A percentile compares a stretch with the other conserved stretches of the same genome.
These are phyloP conservation scores for Suillus discolor DNA, from an alignment of 768 basidiomycete species.

Conservation along the genomic window DNA sequence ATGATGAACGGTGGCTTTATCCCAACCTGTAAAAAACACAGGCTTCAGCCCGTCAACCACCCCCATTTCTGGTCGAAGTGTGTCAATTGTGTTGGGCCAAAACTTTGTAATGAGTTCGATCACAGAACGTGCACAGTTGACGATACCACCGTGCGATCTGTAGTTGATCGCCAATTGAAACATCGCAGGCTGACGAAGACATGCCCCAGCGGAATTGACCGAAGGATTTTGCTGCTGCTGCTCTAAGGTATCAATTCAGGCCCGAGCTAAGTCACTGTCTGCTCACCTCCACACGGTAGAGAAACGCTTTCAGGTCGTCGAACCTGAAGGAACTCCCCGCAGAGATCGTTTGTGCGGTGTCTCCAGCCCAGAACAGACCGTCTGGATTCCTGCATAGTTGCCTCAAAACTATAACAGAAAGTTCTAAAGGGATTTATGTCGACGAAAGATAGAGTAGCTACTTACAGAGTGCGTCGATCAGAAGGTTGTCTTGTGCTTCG, in stretches of 20 bases:
- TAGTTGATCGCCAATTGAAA: conserved; percentile 70
- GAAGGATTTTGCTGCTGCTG: conserved; percentile 25
- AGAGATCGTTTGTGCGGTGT: conserved; percentile 79
- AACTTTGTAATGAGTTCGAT: conserved; percentile 62
- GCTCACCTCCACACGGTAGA: conserved; percentile 63
- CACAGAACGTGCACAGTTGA: conserved; percentile 67
- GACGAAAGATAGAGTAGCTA: neutral
- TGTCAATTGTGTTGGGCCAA: conserved; percentile 69
- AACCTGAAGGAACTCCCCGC: conserved; percentile 74
- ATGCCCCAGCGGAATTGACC: conserved; percentile 14
- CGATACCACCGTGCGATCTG: conserved; percentile 72
- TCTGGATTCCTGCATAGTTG: conserved; percentile 63
- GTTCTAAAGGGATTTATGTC: neutral
- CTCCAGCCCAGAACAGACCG: conserved; percentile 79
- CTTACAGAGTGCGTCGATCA: conserved; percentile 64
- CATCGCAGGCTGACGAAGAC: conserved; percentile 31
- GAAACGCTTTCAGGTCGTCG: conserved; percentile 67
- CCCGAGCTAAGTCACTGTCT: neutral
- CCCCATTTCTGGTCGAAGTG: conserved; percentile 55
- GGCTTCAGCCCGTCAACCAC: conserved; percentile 57
- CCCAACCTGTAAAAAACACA: conserved; percentile 55
- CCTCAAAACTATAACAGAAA: conserved; percentile 50
- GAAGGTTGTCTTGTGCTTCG: conserved; percentile 72
- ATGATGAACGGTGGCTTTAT: conserved; percentile 43
- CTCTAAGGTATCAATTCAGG: neutral